Percentiles rank a stretch among this genome's conserved stretches.
Conservation (phyloP, 129 eudicot species). For the Tagetes patula region DNA sequence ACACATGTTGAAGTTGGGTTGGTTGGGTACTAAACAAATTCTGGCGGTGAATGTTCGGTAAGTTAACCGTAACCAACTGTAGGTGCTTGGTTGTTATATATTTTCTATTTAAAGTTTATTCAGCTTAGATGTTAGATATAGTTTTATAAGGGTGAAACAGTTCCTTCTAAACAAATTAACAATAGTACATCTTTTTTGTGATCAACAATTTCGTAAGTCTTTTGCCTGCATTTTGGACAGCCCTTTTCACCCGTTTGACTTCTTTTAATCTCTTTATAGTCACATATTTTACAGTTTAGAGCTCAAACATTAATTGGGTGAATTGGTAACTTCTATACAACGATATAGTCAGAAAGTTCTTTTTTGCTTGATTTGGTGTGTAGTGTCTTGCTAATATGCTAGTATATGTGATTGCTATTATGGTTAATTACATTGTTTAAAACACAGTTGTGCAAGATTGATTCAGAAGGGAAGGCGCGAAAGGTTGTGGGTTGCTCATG, state of each 20-base stretch:
- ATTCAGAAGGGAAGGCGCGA: constrained; percentile 82
- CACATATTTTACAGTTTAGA: background rate
- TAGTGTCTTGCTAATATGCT: too few relatives aligned
- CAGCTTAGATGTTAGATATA: background rate
- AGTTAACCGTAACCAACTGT: background rate
- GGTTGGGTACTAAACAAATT: background rate
- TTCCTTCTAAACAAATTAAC: background rate
- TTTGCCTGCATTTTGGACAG: background rate
- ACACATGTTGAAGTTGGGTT: background rate
- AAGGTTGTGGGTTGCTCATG: constrained; percentile 84
- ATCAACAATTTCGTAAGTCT: background rate
- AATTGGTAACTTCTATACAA: background rate
- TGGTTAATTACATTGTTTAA: background rate
- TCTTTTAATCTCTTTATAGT: background rate
- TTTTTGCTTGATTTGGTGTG: background rate
- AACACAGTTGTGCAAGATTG: constrained; percentile 79
- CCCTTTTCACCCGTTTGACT: background rate
- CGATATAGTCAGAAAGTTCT: background rate
- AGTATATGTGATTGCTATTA: constrained; percentile 5
- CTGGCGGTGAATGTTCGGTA: background rate
- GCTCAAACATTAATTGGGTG: background rate
- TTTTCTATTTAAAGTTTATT: background rate
- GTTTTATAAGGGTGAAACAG: background rate
- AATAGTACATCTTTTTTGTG: background rate
- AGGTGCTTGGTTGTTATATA: background rate